Base-by-base conservation (phyloP, 2,329 filamentous ascomycete species). In the Tolypocladium tropicale region DNA sequence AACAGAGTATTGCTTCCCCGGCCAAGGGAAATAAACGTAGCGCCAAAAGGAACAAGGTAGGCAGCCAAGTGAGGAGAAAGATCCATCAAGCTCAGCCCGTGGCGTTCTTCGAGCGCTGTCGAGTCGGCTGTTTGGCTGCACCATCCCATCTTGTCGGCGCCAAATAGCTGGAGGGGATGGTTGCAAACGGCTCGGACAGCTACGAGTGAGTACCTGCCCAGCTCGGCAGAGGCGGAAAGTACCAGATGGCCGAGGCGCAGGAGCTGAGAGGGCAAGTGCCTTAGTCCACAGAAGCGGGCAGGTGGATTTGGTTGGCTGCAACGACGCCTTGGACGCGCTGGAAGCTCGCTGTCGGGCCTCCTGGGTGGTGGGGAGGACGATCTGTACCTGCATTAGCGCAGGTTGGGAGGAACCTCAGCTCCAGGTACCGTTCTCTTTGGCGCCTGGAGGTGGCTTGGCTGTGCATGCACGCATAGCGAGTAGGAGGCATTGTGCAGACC, bases 381-480 rank as follows among this genome's bases (percentile, higher is more conserved):
- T 59, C 59, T 58, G 62, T 62, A 60, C 61, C 61, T 62, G 61
- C 61, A 60, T 59, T 60, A 62, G 61, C 57, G 58, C 53, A 28
- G 23, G 36, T 33, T 28, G 30, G 39, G 54, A 36, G 30, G 23
- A n/a, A 21, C 16, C 23, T 30, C 25, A 25, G 39, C 28, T 3
- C 23, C 23, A 46, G 43, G 43, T 46, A 28, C 41, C 41, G 4
- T 25, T 23, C 21, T 14, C 12, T 10, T 18, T 48, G 10, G 23
- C 11, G 5, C 25, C 43, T 5, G 12, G 34, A 4, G 34, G 10
- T 7, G 14, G 34, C 14, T 2, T 18, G 1, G 34, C 16, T 36
- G 34, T 36, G 34, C 34, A 36, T n/a, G n/a, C n/a, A n/a, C n/a
- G n/a, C n/a, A n/a, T n/a, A n/a, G n/a, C n/a, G n/a, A n/a, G n/a